Conservation (phyloP, 2,329 filamentous ascomycete genomes). For the Lanzia echinophila region DNA sequence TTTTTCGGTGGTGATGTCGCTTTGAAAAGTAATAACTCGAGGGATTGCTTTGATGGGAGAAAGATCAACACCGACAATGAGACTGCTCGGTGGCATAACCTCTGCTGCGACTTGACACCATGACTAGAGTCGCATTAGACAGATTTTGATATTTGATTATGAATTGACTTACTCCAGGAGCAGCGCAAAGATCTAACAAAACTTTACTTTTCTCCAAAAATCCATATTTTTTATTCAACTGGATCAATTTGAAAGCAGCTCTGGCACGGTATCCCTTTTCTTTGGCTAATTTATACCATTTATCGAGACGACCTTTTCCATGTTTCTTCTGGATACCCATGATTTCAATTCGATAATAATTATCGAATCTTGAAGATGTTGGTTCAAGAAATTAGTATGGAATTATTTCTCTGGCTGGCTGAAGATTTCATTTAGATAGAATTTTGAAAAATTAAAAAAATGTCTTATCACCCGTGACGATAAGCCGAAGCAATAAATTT, state of each 20-base stretch:
- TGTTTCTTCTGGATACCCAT: slow-evolving; percentile 99
- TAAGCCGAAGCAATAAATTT: too few species aligned
- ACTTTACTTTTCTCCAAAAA: slow-evolving; percentile 97
- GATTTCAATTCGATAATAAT: slow-evolving; percentile 9
- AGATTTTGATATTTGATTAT: background rate
- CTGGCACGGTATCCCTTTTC: slow-evolving; percentile 94
- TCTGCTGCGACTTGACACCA: slow-evolving; percentile 97
- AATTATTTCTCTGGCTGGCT: too few species aligned
- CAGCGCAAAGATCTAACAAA: slow-evolving; percentile 92
- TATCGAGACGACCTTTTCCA: slow-evolving; percentile 96
- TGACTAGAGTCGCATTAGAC: slow-evolving; percentile 46
- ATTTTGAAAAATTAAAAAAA: too few species aligned
- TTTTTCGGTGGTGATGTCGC: slow-evolving; percentile 96
- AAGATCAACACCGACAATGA: slow-evolving; percentile 93
- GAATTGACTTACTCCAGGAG: slow-evolving; percentile 67
- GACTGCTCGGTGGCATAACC: slow-evolving; percentile 81
- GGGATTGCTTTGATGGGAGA: slow-evolving; percentile 94
- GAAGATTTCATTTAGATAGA: too few species aligned
- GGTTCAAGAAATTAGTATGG: too few species aligned
- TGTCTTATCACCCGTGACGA: too few species aligned
- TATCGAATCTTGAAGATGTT: background rate
- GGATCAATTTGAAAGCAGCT: slow-evolving; percentile 96
- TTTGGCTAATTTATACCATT: slow-evolving; percentile 98
- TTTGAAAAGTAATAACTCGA: slow-evolving; percentile 89
- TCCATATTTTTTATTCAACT: slow-evolving; percentile 98